These are phyloP conservation scores for Paramecium bursaria DNA, from an alignment of 73 alveolate genomes.

Conservation along the genomic window DNA sequence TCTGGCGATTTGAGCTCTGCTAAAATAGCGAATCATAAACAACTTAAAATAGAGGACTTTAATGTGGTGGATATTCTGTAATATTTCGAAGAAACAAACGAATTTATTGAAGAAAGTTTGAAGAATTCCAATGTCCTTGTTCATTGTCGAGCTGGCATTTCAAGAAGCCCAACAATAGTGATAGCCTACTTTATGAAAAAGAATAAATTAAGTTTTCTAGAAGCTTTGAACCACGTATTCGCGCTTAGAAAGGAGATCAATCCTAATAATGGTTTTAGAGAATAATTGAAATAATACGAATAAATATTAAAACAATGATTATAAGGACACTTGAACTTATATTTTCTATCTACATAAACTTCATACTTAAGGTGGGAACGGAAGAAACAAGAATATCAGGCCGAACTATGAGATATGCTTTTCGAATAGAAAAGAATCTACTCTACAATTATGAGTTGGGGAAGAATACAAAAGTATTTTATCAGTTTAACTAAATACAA, in stretches of 20 bases:
- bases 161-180: conserved; percentile 31
- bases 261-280: conserved; percentile 24
- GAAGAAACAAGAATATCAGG: conserved; percentile 42
- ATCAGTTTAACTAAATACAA: too few species aligned
- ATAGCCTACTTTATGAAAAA: conserved; percentile 45
- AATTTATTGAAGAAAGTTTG: conserved; percentile 17
- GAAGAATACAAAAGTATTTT: conserved; percentile 47
- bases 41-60: not conserved
- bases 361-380: conserved; percentile 1
- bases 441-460: conserved; percentile 56
- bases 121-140: not conserved
- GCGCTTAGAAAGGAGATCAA: not conserved
- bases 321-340: too few species aligned
- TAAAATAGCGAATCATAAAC: not conserved
- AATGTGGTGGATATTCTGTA: not conserved
- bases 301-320: not conserved
- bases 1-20: not conserved
- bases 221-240: not conserved
- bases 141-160: conserved; percentile 23
- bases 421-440: conserved; percentile 41
- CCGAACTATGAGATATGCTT: conserved; percentile 5
- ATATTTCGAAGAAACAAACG: conserved; percentile 19
- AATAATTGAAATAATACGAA: not conserved
- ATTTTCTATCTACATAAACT: too few species aligned
- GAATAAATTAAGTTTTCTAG: not conserved